Conservation (phyloP, 257 asterid genomes). For the Nicotiana attenuata region DNA sequence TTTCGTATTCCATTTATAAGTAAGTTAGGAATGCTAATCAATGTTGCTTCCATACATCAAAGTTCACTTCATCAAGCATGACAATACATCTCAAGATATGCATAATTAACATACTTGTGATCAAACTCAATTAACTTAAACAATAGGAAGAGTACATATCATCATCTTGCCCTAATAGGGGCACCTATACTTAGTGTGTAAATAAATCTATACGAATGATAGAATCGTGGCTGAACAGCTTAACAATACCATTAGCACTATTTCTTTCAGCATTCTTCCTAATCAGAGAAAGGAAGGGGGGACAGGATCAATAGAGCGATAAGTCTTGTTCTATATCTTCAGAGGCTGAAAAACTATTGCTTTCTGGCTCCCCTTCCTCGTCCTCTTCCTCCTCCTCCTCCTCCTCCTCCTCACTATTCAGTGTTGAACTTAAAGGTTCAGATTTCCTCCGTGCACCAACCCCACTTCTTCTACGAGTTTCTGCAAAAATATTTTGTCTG, state of each 20-base stretch:
- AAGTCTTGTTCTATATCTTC: slow-evolving; percentile 44
- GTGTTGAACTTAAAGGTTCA: slow-evolving; percentile 15
- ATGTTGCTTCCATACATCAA: not conserved
- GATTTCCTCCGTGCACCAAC: slow-evolving; percentile 34
- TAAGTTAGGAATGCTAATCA: not conserved
- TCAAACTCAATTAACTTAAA: not conserved
- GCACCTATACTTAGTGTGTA: slow-evolving; percentile 16
- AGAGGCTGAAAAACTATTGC: slow-evolving; percentile 44
- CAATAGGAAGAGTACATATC: not conserved
- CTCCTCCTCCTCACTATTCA: slow-evolving; percentile 40
- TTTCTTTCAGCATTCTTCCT: not conserved
- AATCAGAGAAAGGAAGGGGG: not conserved
- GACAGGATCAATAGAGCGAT: slow-evolving; percentile 26
- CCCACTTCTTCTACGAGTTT: slow-evolving; percentile 50
- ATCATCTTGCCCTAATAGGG: slow-evolving; percentile 32
- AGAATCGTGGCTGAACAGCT: slow-evolving; percentile 13
- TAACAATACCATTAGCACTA: slow-evolving; percentile 4
- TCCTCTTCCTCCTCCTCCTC: slow-evolving; percentile 53
- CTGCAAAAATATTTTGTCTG: slow-evolving; percentile 25
- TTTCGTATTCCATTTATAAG: not conserved
- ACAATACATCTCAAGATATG: not conserved
- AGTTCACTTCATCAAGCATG: not conserved
- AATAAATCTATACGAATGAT: not conserved
- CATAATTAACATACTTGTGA: not conserved
- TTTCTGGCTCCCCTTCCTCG: slow-evolving; percentile 19